Conservation (phyloP, 2,329 filamentous ascomycete genomes). For the Microcyclosporella mali region DNA sequence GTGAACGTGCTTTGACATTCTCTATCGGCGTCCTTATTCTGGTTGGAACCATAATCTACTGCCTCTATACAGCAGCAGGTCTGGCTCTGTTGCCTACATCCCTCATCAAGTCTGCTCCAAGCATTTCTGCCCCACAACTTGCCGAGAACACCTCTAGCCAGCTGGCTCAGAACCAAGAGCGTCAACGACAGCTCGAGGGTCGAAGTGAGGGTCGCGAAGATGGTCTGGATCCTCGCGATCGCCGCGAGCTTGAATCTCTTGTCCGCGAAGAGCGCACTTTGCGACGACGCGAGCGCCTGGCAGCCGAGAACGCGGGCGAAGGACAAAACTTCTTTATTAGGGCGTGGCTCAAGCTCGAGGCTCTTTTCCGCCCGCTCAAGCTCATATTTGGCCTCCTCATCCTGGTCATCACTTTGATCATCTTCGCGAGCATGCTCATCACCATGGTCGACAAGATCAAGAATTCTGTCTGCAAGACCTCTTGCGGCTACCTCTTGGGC, state of each 20-base stretch:
- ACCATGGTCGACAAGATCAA: slow-evolving; percentile 94
- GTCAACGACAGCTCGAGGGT: slow-evolving; percentile 83
- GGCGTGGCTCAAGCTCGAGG: slow-evolving; percentile 72
- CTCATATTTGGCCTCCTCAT: slow-evolving; percentile 76
- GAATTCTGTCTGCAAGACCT: slow-evolving; percentile 85
- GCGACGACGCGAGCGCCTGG: slow-evolving; percentile 79
- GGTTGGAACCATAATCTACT: slow-evolving; percentile 77
- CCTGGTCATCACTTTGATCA: slow-evolving; percentile 64
- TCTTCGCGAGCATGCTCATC: slow-evolving; percentile 90
- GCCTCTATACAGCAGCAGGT: slow-evolving; percentile 81
- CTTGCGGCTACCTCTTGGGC: slow-evolving; percentile 86
- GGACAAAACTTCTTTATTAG: slow-evolving; percentile 67
- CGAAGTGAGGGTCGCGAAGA: slow-evolving; percentile 70
- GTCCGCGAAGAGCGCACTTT: slow-evolving; percentile 87
- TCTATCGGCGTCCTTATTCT: slow-evolving; percentile 81
- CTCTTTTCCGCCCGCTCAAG: slow-evolving; percentile 81
- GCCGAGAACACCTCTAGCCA: slow-evolving; percentile 71
- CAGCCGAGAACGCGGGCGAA: slow-evolving; percentile 73
- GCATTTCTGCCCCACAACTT: slow-evolving; percentile 74
- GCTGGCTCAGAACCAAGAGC: slow-evolving; percentile 80
- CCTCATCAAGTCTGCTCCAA: slow-evolving; percentile 85
- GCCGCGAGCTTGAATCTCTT: slow-evolving; percentile 79
- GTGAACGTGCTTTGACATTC: slow-evolving; percentile 88
- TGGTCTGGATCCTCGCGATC: slow-evolving; percentile 75
- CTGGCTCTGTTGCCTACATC: slow-evolving; percentile 83